Base-by-base conservation (phyloP, 2,329 filamentous ascomycete genomes). In the Diaporthe capsici region DNA sequence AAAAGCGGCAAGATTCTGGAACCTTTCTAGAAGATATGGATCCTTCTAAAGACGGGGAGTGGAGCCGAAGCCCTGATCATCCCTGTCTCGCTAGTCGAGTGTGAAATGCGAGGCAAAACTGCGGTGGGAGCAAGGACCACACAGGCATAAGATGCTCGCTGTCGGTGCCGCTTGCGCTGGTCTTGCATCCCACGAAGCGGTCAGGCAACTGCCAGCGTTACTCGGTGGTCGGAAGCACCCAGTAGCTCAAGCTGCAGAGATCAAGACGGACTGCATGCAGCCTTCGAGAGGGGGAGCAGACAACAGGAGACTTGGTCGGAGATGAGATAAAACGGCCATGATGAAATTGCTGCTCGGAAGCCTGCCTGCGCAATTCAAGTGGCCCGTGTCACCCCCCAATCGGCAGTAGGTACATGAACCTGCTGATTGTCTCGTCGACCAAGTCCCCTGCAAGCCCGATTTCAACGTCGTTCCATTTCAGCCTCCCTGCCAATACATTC, bases 1-100 rank as follows among this genome's bases (percentile, higher is more conserved):
- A 53, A 25, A 73, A 73, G 37, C 3, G 71, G 76, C 51, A 77
- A 65, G 53, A 28, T 76, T 77, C 75, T 72, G 75, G 76, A 77
- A 76, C 49, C 60, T 49, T 77, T 77, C 73, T 71, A 75, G 73
- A 75, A 75, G 68, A 44, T 55, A 44, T 65, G 71, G 71, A 44
- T 65, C 58, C 71, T 73, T 65, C 58, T 47, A 73, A 73, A 53
- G 58, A 73, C 71, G 71, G 71, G 71, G 71, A 63, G 61, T 73
- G 73, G 60, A 63, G 55, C 67, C 65, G 73, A 47, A 28, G 65
- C 65, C 55, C 55, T 53, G 39, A 60, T 22, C 63, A 71, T 74
- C 72, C 73, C 67, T 73, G 71, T 73, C 47, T 73, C 58, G 71
- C 71, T 63, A 44, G 71, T 73, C 71, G 47, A 73, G 31, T 34